Conservation (phyloP, 345 rosid genomes). For the Salix caprea region DNA sequence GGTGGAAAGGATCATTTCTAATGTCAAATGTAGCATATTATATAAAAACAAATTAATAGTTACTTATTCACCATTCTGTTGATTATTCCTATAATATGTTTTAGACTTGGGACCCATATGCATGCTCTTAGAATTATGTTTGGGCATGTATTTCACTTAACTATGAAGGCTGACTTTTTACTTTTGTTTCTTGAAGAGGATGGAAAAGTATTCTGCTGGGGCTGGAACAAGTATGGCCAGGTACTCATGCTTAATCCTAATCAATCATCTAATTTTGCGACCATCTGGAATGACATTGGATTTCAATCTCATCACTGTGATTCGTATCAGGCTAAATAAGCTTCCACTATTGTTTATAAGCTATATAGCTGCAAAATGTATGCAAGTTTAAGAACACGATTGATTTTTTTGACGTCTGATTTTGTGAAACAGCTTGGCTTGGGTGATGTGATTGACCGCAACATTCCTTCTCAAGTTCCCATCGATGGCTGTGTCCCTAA, state of each 20-base stretch:
- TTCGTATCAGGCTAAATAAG: background rate
- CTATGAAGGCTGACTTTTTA: background rate
- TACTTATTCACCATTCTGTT: background rate
- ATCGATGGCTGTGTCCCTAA: constrained; percentile 56
- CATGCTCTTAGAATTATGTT: background rate
- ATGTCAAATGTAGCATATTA: background rate
- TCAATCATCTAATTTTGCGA: background rate
- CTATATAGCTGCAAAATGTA: background rate
- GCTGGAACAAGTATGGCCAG: constrained; percentile 99
- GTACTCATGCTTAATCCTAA: constrained; percentile 31
- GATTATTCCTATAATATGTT: background rate
- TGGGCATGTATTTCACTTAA: background rate
- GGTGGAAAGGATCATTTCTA: background rate
- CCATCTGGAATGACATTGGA: background rate
- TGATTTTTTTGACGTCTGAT: background rate
- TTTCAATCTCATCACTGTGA: background rate
- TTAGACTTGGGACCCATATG: background rate
- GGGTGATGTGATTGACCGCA: constrained; percentile 86
- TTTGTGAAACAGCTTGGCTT: constrained; percentile 73
- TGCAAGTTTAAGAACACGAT: background rate
- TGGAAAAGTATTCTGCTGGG: constrained; percentile 83
- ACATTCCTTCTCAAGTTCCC: constrained; percentile 62
- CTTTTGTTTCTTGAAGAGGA: constrained; percentile 53
- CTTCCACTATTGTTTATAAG: background rate
- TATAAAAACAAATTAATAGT: background rate